Percentiles rank a stretch among this genome's conserved stretches.
phyloP scores from a whole-genome alignment of 805 yeast genomes.

The Candida montana region DNA sequence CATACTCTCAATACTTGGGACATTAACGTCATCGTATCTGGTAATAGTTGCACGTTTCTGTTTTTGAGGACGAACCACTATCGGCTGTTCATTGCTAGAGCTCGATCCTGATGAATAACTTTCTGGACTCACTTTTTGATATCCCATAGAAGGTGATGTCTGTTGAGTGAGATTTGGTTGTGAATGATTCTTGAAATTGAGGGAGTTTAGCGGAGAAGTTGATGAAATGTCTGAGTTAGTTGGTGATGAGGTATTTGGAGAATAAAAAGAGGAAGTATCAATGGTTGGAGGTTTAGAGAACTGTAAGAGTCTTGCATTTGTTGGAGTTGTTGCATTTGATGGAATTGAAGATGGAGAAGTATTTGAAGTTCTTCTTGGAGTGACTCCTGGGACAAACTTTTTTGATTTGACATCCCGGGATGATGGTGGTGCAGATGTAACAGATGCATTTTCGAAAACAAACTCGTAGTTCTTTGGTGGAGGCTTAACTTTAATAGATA shows the following conservation, averaged over 20 bases:
- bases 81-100: constrained; percentile 2
- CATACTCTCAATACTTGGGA: not conserved
- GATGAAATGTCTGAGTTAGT: constrained; percentile 21
- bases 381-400: constrained; percentile 1
- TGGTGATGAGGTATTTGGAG: constrained; percentile 21
- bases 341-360: constrained; percentile 7
- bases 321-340: constrained; percentile 13
- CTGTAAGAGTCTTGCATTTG: constrained; percentile 14
- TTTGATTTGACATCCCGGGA: not conserved
- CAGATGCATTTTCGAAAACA: constrained; percentile 16
- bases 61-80: not conserved
- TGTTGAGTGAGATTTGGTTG: constrained; percentile 7
- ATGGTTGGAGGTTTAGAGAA: constrained; percentile 23
- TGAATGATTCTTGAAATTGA: not conserved
- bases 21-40: not conserved
- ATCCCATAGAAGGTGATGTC: constrained; percentile 16
- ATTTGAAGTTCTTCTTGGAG: constrained; percentile 17
- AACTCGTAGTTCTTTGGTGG: constrained; percentile 22
- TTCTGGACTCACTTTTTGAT: constrained; percentile 15
- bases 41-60: not conserved
- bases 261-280: constrained; percentile 16
- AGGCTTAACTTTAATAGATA: constrained; percentile 5
- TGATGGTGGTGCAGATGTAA: not conserved
- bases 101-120: constrained; percentile 6
- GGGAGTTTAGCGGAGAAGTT: constrained; percentile 17